Base-by-base conservation (phyloP, 2,329 filamentous ascomycete species). In the Ceratocystis huliohia region DNA sequence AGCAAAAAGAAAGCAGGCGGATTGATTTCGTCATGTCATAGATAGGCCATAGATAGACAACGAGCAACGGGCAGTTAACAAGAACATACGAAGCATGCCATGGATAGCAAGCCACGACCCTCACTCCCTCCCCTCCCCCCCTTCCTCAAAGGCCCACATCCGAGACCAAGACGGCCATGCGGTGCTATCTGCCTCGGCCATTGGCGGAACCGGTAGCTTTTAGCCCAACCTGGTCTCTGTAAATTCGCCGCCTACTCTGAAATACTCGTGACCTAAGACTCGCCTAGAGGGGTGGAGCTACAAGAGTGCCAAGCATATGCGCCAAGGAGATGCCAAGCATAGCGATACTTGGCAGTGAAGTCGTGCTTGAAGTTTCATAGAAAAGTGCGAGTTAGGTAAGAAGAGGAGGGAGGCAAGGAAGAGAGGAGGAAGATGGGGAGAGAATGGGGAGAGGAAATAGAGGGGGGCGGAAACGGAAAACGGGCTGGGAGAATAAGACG, bases 311-410 rank as follows among this genome's bases (percentile, higher is more conserved):
- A 68, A 68, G 67, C 50, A 41, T 68, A 61, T 64, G 67, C 67
- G 67, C 67, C 67, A 68, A 68, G 67, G 22, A 44, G 41, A n/a
- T 45, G 62, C 66, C 65, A 67, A 67, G 65, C 20, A 45, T 3
- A 33, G n/a, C n/a, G 50, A 17, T 45, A 48, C 61, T 63, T 63
- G 61, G 63, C 63, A 64, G 28, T 63, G 53, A 67, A 50, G 48
- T 46, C 17, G n/a, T 44, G 33, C 28, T 22, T 48, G 10, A 41
- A 15, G 37, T 37, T 37, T 13, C 8, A 10, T 37, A 7, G 33
- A 37, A 10, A 37, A 13, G 8, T 37, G 33, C 33, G 33, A 3
- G 33, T 41, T 41, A 10, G 10, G 37, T 15, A 41, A 41, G 37
- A 41, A 13, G 2, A 41, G 37, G 4, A 41, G 37, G 37, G 37